These are phyloP conservation scores for Carex myosuroides DNA, from an alignment of 176 grass and related monocot genomes.

Conservation along the genomic window DNA sequence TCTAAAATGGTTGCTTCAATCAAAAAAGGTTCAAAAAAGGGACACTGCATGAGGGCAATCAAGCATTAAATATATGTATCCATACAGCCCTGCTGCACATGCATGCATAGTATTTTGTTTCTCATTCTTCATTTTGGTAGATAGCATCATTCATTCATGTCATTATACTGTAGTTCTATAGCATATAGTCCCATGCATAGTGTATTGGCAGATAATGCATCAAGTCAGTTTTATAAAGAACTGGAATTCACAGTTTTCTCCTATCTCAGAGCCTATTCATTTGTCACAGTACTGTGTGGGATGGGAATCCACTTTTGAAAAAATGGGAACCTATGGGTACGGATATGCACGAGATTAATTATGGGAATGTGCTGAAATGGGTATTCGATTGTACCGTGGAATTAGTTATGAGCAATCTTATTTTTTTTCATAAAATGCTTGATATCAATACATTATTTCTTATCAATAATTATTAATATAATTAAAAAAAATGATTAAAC, in stretches of 20 bases:
- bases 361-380: too few relatives aligned
- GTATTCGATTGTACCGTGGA: too few relatives aligned
- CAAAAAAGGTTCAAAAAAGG: not conserved
- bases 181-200: not conserved
- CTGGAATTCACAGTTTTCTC: not conserved
- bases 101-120: slow-evolving; percentile 2
- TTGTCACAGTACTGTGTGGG: too few relatives aligned
- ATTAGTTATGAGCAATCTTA: too few relatives aligned
- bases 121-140: not conserved
- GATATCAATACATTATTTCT: too few relatives aligned
- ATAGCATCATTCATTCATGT: slow-evolving; percentile 10
- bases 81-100: not conserved
- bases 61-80: slow-evolving; percentile 9
- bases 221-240: not conserved
- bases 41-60: slow-evolving; percentile 9
- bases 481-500: too few relatives aligned
- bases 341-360: too few relatives aligned
- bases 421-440: too few relatives aligned
- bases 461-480: too few relatives aligned
- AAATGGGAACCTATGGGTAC: too few relatives aligned
- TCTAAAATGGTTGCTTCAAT: not conserved
- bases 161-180: not conserved
- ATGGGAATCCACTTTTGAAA: too few relatives aligned
- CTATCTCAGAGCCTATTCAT: not conserved
- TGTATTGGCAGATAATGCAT: not conserved